Evolutionary conservation across 1,284 basidiomycete genomes (phyloP), one percentile per base, ranked within the genome.

Genomic region (Cutaneotrichosporon sp.): DNA sequence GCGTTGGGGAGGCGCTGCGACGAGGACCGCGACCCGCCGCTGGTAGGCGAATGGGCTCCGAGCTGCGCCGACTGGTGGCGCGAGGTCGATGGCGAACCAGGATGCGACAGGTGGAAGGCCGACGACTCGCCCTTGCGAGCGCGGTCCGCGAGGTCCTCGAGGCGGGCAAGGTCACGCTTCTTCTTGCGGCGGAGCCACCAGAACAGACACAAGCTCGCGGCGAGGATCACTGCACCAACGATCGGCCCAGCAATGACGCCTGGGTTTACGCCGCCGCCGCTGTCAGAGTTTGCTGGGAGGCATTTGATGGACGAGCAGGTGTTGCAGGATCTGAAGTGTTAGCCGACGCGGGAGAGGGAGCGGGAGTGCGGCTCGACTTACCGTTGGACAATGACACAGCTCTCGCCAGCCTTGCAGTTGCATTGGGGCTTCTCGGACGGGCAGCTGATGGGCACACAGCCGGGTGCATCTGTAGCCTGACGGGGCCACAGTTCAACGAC

Each of bases 241-340:
- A 81, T 72, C 13, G 78, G 78, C 31, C 77, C 77, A 24, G 76
- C 79, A 54, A 81, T 79, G 22, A 76, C 69, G 27, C 80, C 80
- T 8, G 78, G 71, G 56, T 78, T 80, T 27, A 79, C 64, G 18
- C 58, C 43, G 14, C 50, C 50, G 22, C 43, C 36, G 13, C 20
- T 18, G 4, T 36, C 38, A 5, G 38, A 18, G 6, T 7, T 34
- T 18, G 8, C 45, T 16, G 20, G 25, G n/a, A 24, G 27, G 22
- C 25, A 45, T 22, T 22, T 13, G 16, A 42, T 51, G 34, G 27
- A 34, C 8, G 78, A 65, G 61, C 79, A 81, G 24, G 73, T 65
- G 14, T 68, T 72, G 57, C 77, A 78, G 54, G 46, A 14, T 11
- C 60, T 62, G 52, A 8, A 34, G 22, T 18, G 24, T 52, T 33